Conservation (phyloP, 1,139 yeast genomes). For the Blastobotrys elegans region DNA sequence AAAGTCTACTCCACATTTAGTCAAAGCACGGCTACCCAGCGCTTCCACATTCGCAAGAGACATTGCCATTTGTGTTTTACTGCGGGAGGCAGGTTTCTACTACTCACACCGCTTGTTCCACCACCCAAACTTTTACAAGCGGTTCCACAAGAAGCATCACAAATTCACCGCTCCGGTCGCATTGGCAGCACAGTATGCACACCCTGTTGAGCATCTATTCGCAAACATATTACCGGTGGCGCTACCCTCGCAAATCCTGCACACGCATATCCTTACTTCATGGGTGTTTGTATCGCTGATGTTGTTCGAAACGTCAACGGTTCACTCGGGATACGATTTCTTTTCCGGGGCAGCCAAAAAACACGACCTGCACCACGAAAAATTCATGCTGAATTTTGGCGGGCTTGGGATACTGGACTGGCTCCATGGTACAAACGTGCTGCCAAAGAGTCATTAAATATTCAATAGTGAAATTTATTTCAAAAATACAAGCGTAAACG, state of each 20-base stretch:
- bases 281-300: conserved; percentile 20
- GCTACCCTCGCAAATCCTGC: conserved; percentile 19
- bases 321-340: conserved; percentile 25
- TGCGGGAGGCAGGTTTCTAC: conserved; percentile 23
- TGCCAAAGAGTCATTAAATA: neutral
- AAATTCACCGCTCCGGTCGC: conserved; percentile 26
- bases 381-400: conserved; percentile 23
- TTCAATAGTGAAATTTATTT: neutral
- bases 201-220: conserved; percentile 21
- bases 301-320: conserved; percentile 23
- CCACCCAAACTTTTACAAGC: conserved; percentile 17
- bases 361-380: conserved; percentile 27
- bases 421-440: conserved; percentile 19
- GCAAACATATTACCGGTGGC: conserved; percentile 23
- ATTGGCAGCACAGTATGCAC: conserved; percentile 24
- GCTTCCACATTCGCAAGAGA: conserved; percentile 15
- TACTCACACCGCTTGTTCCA: conserved; percentile 23
- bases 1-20: conserved; percentile 3
- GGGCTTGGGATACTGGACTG: conserved; percentile 22
- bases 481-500: no score
- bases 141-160: conserved; percentile 24
- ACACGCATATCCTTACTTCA: conserved; percentile 17
- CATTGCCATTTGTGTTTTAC: conserved; percentile 12
- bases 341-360: conserved; percentile 19
- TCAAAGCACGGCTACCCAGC: conserved; percentile 15